Evolutionary conservation across 768 basidiomycete genomes (phyloP), one percentile per base, ranked within the genome.

Genomic region (Lactifluus pinguis): DNA sequence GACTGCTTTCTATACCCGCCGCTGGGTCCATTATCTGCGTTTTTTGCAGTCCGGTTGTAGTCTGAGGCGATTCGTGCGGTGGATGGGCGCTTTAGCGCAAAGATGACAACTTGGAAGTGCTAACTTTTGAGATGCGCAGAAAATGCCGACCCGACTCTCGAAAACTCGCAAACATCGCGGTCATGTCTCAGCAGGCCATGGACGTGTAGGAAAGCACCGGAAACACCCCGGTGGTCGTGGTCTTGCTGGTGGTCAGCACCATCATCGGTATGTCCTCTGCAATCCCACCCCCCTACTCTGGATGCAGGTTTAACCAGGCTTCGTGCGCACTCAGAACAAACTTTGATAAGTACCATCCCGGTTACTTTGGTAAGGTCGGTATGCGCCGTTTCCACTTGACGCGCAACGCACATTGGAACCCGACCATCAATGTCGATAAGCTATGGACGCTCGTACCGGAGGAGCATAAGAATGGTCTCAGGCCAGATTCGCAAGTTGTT

Each of bases 331-430:
- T 45, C 58, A 92, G 94, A 63, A 95, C 89, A 72, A 97, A 98
- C 81, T 91, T 95, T 72, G 94, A 95, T 78, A 95, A 95, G 79
- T 98, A 93, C 88, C 95, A 98, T 79, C 94, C 94, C 75, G 95
- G 95, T 90, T 98, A 98, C 92, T 98, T 95, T 76, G 95, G 95
- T 82, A 98, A 98, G 80, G 92, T 95, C 74, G 97, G 97, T 92
- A 99, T 99, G 95, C 86, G 97, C 73, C 87, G 87, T 76, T 99
- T 89, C 90, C 97, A 99, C 75, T 77, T 93, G 65, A 93, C 90
- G 58, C 87, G 86, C 76, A 97, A 97, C 76, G 76, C 81, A 68
- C 80, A 85, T 76, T 97, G 92, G 94, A 84, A 88, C 65, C 94
- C 95, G 19, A 89, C 87, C 73, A 91, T 99, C 87, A 99, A 99